Evolutionary conservation across 805 yeast species (phyloP).

Genomic region (Kurtzmaniella cleridarum): DNA sequence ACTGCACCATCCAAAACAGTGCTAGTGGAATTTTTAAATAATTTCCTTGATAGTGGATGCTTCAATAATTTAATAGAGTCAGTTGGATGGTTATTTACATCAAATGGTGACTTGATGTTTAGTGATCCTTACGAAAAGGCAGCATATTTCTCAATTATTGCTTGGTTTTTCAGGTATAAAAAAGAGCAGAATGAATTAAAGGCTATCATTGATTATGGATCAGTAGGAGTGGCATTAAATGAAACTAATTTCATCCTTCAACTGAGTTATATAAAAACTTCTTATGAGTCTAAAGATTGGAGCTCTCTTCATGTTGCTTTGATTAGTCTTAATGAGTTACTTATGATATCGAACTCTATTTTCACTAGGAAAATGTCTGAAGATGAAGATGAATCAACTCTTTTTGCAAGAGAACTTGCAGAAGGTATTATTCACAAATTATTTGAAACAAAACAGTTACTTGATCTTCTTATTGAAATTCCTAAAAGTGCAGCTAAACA

Average conservation of each 20-base stretch:
- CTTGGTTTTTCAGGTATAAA: constrained; percentile 77
- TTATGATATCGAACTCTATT: constrained; percentile 44
- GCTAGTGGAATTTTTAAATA: constrained; percentile 43
- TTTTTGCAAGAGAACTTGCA: constrained; percentile 37
- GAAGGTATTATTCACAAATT: constrained; percentile 59
- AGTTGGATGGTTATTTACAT: constrained; percentile 37
- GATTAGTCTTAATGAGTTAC: constrained; percentile 59
- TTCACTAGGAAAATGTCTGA: constrained; percentile 18
- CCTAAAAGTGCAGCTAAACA: constrained; percentile 62
- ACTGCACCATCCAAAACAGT: constrained; percentile 25
- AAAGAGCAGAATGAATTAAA: constrained; percentile 21
- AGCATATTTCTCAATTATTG: constrained; percentile 48
- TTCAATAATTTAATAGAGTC: constrained; percentile 61
- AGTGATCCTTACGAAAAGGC: constrained; percentile 36
- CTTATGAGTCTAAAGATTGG: constrained; percentile 42
- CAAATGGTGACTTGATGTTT: constrained; percentile 22
- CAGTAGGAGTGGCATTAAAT: constrained; percentile 52
- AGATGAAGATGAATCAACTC: constrained; percentile 39
- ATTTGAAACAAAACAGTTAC: constrained; percentile 60
- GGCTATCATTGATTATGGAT: constrained; percentile 27
- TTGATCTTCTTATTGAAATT: constrained; percentile 50
- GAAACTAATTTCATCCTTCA: constrained; percentile 57
- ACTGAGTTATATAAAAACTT: constrained; percentile 39
- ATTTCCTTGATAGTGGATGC: constrained; percentile 61
- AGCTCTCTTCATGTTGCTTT: constrained; percentile 66